Base-by-base conservation (phyloP, 2,329 filamentous ascomycete genomes). In the Penicillium sp. region DNA sequence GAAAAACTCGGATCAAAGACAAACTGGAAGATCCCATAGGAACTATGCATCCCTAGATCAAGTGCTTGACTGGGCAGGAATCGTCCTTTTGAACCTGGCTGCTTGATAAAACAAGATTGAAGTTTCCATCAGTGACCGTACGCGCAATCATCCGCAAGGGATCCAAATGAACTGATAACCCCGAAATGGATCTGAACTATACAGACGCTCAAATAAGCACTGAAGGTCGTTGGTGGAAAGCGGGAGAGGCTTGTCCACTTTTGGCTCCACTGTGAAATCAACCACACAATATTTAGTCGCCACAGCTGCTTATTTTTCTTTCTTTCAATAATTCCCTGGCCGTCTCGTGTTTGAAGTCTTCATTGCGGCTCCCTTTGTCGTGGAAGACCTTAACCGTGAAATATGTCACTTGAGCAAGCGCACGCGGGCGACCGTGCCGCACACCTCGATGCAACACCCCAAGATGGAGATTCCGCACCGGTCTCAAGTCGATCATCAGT, bases 401-500 rank as follows among this genome's bases (percentile, higher is more conserved):
- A 7, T 27, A 63, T 63, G 59, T 27, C 57, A 45, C 38, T 34
- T 38, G 57, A 45, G 49, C 45, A 53, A 44, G 31, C 50, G 13
- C 34, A 31, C 45, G 43, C 53, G 34, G 41, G 43, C 29, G 56
- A 50, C 38, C 55, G 45, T 50, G 21, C 48, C 48, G 40, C 8
- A 22, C 32, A 45, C 44, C 29, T 51, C 51, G 46, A 53, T 50
- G 32, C 48, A 21, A 40, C 13, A 24, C 34, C 24, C 9, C 49
- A 52, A 21, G 52, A 51, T 38, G 49, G 45, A 18, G 45, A 55
- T 27, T 58, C 58, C 38, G 45, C 50, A 13, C 60, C 58, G 7
- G 54, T 44, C 5, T 63, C 61, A 4, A 51, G 51, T 38, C 54
- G 58, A 5, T 62, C 61, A 6, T 64, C 60, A 4, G 58, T 59